phyloP scores from a whole-genome alignment of 495 filamentous ascomycete genomes.

The Parathielavia appendiculata region DNA sequence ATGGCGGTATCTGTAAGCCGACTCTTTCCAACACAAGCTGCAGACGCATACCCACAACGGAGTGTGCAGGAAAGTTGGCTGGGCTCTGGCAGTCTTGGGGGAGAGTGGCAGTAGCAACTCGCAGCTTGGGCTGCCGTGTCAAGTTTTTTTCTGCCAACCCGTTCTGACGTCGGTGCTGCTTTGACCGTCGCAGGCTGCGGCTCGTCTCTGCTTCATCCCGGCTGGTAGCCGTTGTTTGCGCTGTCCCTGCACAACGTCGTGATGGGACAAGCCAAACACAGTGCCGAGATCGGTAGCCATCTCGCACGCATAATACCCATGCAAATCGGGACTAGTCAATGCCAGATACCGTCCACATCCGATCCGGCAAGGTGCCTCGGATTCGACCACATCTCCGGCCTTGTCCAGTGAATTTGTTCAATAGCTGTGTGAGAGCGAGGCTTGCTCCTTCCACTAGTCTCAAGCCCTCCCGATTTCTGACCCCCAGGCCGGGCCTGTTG shows the following conservation, averaged over 20 bases:
- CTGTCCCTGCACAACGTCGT: neutral
- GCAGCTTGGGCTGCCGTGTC: conserved; percentile 14
- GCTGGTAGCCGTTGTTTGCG: conserved; percentile 12
- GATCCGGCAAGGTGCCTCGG: neutral
- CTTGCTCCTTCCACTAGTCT: neutral
- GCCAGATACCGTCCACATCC: conserved; percentile 5
- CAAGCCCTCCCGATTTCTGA: neutral
- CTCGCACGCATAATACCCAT: neutral
- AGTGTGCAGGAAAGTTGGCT: conserved; percentile 6
- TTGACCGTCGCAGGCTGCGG: conserved; percentile 3
- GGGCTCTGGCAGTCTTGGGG: neutral
- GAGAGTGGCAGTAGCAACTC: neutral
- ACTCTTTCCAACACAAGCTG: neutral
- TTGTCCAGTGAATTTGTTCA: neutral
- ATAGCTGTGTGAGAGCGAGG: conserved; percentile 8
- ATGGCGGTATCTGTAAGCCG: neutral
- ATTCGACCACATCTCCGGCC: neutral
- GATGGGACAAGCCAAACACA: neutral
- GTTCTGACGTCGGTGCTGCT: neutral
- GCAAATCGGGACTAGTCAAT: conserved; percentile 2
- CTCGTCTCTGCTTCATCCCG: conserved; percentile 7
- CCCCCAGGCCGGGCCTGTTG: conserved; percentile 10
- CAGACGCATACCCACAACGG: neutral
- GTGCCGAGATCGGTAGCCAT: neutral
- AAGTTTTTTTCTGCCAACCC: conserved; percentile 17